Base-by-base conservation (phyloP, 164 flowering plant species). In the Vitis amurensis region DNA sequence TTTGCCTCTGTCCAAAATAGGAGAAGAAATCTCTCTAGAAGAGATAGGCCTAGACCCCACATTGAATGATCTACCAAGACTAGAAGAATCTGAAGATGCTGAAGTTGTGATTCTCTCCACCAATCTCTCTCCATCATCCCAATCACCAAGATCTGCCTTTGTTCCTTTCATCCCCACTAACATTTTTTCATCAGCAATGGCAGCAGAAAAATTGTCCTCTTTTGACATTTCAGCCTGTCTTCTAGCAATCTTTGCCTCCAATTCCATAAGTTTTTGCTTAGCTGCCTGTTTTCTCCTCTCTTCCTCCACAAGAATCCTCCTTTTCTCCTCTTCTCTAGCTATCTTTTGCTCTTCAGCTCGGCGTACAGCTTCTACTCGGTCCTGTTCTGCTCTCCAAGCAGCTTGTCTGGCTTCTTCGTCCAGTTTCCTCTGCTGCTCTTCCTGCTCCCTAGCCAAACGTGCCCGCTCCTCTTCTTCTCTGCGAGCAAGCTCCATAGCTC, bases 251-350 rank as follows among this genome's bases (percentile, higher is more conserved):
- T 72, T 93, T 71, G 88, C 91, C 76, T 95, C 99, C 86, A 95
- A 83, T 77, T 95, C 99, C 55, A 90, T 48, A 66, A 95, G 98
- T 82, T 90, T 95, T 69, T 88, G 89, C 73, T 82, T 90, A 4
- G 99, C 99, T 73, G 96, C 99, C 69, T 93, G 94, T 73, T 95
- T 93, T 77, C 99, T 86, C 80, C 99, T 90, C 76, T 95, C 99
- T 59, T 95, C 99, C 80, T 95, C 99, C 80, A 89, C 53, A 61
- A 73, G 19, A 27, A 90, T 77, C 77, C 91, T 89, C 68, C 66
- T 86, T 63, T 80, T 95, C 74, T 95, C 98, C 73, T 91, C 99
- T 66, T 95, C 99, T 79, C 96, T 87, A 37, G 98, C 88, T 12
- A 83, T 77, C 76, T 78, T 90, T 78, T 77, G 94, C 82, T 90